Conservation (phyloP, 2,329 filamentous ascomycete genomes). For the Fusarium lateritium region DNA sequence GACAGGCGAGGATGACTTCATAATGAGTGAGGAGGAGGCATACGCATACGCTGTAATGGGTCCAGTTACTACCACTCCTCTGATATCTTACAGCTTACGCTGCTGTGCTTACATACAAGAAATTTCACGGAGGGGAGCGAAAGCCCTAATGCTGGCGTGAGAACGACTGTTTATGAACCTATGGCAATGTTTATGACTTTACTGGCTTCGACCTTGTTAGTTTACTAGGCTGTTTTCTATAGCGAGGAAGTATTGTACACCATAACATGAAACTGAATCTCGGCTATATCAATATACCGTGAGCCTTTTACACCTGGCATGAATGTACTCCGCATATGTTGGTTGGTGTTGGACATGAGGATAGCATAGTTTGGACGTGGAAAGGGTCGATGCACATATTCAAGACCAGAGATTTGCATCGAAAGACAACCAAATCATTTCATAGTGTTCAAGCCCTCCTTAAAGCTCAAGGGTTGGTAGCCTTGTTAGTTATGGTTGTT, state of each 20-base stretch:
- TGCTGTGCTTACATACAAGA: conserved; percentile 26
- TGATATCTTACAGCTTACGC: conserved; percentile 19
- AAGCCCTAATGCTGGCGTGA: conserved; percentile 17
- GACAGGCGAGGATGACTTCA: background rate
- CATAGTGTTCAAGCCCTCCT: no score
- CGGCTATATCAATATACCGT: background rate
- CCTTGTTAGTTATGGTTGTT: background rate
- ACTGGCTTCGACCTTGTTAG: conserved; percentile 4
- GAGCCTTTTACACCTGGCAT: background rate
- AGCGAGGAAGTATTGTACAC: background rate
- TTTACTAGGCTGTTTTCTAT: conserved; percentile 1
- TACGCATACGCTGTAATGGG: conserved; percentile 15
- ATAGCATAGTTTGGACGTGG: no score
- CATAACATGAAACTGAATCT: background rate
- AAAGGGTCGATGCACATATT: no score
- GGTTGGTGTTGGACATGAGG: no score
- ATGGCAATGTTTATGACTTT: conserved; percentile 4
- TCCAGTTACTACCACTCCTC: background rate
- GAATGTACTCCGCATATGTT: no score
- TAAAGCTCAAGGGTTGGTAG: background rate
- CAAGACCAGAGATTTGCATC: no score
- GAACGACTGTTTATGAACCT: conserved; percentile 2
- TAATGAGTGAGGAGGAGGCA: conserved; percentile 21
- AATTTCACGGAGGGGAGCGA: conserved; percentile 26
- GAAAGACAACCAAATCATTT: no score